These are phyloP conservation scores for Cucurbita argyrosperma DNA, from an alignment of 306 rosid genomes.

Conservation along the genomic window DNA sequence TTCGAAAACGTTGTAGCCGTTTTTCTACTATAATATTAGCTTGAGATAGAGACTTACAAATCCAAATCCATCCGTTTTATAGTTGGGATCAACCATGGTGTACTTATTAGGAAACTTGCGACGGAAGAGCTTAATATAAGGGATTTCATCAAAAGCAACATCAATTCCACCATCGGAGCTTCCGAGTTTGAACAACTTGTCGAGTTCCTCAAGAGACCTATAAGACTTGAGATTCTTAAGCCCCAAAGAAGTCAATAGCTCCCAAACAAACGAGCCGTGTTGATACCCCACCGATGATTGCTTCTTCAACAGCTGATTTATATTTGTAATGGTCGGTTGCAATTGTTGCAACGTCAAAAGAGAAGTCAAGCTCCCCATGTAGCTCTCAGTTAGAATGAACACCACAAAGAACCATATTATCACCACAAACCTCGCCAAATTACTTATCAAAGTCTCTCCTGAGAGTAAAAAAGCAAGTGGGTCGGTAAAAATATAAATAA, in stretches of 20 bases:
- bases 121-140: slow-evolving; percentile 4
- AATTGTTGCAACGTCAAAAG: slow-evolving; percentile 44
- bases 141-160: slow-evolving; percentile 19
- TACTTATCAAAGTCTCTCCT: slow-evolving; percentile 40
- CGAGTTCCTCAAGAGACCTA: slow-evolving; percentile 6
- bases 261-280: slow-evolving; percentile 16
- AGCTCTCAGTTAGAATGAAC: slow-evolving; percentile 43
- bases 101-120: slow-evolving; percentile 22
- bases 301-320: slow-evolving; percentile 18
- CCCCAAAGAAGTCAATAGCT: slow-evolving; percentile 10
- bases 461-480: neutral
- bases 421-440: slow-evolving; percentile 19
- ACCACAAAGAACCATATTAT: slow-evolving; percentile 30
- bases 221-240: slow-evolving; percentile 21
- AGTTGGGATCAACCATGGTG: slow-evolving; percentile 25
- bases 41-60: slow-evolving; percentile 25
- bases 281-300: slow-evolving; percentile 28
- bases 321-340: slow-evolving; percentile 21
- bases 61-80: slow-evolving; percentile 36
- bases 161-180: slow-evolving; percentile 30
- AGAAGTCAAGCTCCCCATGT: slow-evolving; percentile 47
- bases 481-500: neutral
- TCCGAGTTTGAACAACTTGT: slow-evolving; percentile 23
- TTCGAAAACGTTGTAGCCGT: too few species aligned
- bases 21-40: too few species aligned